A percentile compares a stretch with the other conserved stretches of the same genome.
phyloP scores from a whole-genome alignment of 768 basidiomycete genomes.

The Coprinellus micaceus region DNA sequence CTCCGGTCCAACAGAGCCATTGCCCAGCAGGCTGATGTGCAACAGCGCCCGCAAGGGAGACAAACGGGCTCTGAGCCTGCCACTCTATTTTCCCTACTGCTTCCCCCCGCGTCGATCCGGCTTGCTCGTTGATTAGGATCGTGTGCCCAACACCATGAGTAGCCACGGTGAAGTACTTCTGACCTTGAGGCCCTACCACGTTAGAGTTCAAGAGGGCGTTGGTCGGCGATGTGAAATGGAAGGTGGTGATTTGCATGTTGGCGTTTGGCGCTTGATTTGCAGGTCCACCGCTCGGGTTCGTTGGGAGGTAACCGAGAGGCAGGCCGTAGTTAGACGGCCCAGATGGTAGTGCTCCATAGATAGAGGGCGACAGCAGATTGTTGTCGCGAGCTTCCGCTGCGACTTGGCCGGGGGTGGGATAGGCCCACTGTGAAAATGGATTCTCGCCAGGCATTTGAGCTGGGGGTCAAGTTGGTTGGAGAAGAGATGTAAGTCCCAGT shows the following conservation, averaged over 20 bases:
- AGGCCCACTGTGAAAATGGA: constrained; percentile 35
- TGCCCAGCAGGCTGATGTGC: constrained; percentile 8
- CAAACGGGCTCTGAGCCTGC: constrained; percentile 2
- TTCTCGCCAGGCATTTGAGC: constrained; percentile 9
- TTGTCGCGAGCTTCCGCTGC: constrained; percentile 44
- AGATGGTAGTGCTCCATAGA: constrained; percentile 20
- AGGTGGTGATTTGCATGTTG: constrained; percentile 8
- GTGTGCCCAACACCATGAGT: constrained; percentile 37
- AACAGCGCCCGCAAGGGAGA: constrained; percentile 1
- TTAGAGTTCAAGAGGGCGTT: constrained; percentile 6
- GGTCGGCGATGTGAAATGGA: constrained; percentile 5
- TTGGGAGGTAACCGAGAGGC: not conserved
- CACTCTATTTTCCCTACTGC: constrained; percentile 8
- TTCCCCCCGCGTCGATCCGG: not conserved
- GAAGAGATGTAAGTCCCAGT: no score
- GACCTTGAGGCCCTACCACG: constrained; percentile 2
- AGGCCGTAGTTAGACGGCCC: constrained; percentile 8
- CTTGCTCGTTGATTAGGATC: constrained; percentile 7
- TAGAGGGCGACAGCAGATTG: constrained; percentile 48
- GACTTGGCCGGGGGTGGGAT: constrained; percentile 49
- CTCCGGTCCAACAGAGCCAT: constrained; percentile 5
- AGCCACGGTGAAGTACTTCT: constrained; percentile 61
- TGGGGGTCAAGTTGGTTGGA: not conserved
- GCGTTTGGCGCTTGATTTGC: not conserved
- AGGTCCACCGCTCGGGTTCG: not conserved